Conservation (phyloP, 1,139 yeast species). For the Taphrina betulina region DNA sequence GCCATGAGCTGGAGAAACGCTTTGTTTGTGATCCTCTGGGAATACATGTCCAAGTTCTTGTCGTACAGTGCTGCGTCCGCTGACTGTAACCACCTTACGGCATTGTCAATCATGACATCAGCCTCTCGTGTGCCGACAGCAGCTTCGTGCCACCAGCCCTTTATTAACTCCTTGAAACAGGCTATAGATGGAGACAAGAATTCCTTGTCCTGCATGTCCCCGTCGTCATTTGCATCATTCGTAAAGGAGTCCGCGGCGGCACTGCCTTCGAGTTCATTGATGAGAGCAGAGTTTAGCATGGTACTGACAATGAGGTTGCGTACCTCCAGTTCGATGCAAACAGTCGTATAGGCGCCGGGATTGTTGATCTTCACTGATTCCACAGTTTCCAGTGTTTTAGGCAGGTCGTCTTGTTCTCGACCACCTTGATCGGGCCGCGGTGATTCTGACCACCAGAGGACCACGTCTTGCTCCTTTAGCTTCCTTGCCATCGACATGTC, state of each 20-base stretch:
- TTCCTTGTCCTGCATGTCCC: conserved; percentile 44
- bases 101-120: conserved; percentile 77
- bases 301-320: conserved; percentile 83
- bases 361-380: conserved; percentile 72
- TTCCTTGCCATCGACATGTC: conserved; percentile 86
- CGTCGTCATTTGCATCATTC: conserved; percentile 49
- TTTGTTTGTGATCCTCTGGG: conserved; percentile 81
- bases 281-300: conserved; percentile 74
- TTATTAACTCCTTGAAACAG: conserved; percentile 71
- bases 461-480: conserved; percentile 61
- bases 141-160: conserved; percentile 95
- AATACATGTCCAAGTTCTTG: conserved; percentile 76
- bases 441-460: conserved; percentile 89
- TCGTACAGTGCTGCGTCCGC: conserved; percentile 73
- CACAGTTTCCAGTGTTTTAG: conserved; percentile 56
- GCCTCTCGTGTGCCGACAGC: conserved; percentile 66
- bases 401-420: conserved; percentile 57
- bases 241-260: conserved; percentile 46
- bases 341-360: conserved; percentile 76
- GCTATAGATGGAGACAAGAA: conserved; percentile 60
- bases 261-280: conserved; percentile 88
- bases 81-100: conserved; percentile 85
- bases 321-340: conserved; percentile 75
- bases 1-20: conserved; percentile 76
- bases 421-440: conserved; percentile 90